Evolutionary conservation across 768 basidiomycete genomes (phyloP).

Genomic region (Phanerodontia chrysosporium): DNA sequence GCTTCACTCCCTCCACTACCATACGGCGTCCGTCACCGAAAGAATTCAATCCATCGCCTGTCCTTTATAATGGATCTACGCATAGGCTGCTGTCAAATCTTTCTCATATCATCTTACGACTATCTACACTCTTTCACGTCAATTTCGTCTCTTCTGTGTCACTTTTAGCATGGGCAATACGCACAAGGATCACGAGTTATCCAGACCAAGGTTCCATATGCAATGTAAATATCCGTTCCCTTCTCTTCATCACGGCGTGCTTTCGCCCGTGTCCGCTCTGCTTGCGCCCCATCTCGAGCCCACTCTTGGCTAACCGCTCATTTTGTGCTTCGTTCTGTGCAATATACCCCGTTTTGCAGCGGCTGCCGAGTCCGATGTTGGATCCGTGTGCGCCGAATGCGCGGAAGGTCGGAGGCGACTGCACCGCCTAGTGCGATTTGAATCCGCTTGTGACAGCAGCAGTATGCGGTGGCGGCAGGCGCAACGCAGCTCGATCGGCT

Average conservation of each 20-base stretch:
- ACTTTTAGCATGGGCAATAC: neutral
- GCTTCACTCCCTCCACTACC: neutral
- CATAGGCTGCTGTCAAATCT: neutral
- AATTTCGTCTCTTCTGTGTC: neutral
- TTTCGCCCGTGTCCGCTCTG: neutral
- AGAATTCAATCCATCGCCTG: neutral
- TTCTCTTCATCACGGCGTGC: neutral
- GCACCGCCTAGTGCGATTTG: neutral
- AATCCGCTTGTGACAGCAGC: neutral
- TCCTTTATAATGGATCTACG: conserved; percentile 1
- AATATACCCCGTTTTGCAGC: neutral
- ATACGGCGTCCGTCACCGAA: neutral
- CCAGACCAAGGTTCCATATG: neutral
- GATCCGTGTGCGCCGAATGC: neutral
- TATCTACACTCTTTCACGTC: neutral
- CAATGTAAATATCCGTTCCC: neutral
- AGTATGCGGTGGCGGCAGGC: neutral
- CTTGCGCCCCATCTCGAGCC: neutral
- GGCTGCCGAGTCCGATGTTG: neutral
- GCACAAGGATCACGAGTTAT: neutral
- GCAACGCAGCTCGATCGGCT: neutral
- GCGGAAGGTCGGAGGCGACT: neutral
- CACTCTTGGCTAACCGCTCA: neutral
- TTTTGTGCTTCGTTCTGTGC: neutral
- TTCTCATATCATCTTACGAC: neutral